Evolutionary conservation across 2,329 filamentous ascomycete species (phyloP), one percentile per base, ranked within the genome.

Genomic region (Fusarium xylarioides): DNA sequence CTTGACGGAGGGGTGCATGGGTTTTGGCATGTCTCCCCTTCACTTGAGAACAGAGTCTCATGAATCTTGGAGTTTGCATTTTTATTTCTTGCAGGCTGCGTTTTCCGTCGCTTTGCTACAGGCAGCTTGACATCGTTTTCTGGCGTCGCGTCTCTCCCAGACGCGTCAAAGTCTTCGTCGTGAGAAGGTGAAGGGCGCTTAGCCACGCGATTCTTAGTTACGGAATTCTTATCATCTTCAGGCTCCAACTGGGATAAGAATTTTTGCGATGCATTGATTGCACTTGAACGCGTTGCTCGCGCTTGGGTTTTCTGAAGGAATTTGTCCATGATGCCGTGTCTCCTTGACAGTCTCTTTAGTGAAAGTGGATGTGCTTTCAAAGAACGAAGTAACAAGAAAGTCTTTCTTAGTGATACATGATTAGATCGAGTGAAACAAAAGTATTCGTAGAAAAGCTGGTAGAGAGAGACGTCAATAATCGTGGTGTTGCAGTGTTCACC

Each of bases 121-220:
- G 71, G 76, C 34, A 66, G 73, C 35, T 76, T 65, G 10, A n/a
- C 50, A 26, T 75, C 72, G 19, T 63, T 67, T 28, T 62, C 59
- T 47, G 50, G 54, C 35, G 75, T 65, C 59, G 73, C 75, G 71
- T 77, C 74, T 67, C 53, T 55, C 38, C 63, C 72, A 35, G 66
- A 77, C 73, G 75, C 70, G 74, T 77, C 74, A 26, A 60, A 72
- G 34, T 74, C 72, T 28, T 74, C 58, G 28, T 74, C 68, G 3
- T 37, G 63, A n/a, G 26, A 63, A 40, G 47, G 53, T 14, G 67
- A 50, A 28, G 65, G 54, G 12, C 74, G 75, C 38, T 77, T 77
- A n/a, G 35, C 21, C 16, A 37, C 46, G 38, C 57, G 54, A 44
- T 46, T 70, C 7, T 38, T 47, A 7, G 40, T 28, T 15, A 46